Evolutionary conservation across 148 eudicot species (phyloP), one percentile per base, ranked within the genome.

Genomic region (Polygonum maritimum): DNA sequence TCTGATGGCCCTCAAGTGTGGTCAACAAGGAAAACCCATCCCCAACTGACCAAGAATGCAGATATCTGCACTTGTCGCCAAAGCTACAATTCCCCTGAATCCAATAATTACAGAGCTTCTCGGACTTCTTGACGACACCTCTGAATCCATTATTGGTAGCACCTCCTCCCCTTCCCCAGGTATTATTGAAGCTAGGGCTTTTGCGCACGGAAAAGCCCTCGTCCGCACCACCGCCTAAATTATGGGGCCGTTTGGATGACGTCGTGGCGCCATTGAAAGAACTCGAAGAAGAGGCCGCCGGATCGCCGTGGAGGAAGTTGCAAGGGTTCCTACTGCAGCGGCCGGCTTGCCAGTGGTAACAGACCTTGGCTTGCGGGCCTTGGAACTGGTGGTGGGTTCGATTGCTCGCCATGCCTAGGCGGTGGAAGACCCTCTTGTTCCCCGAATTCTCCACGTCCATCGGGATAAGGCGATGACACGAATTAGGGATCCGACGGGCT

Each of bases 11-110:
- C n/a, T 92, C 93, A 33, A 96, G 98, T 38, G 88, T 85, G 0
- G 98, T 84, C 84, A 96, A 80, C 57, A 92, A 73, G 1, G 90
- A 77, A 75, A 96, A 88, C 31, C 87, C 83, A 70, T 85, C 92
- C 5, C 98, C 93, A 1, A 91, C 84, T 18, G 77, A 81, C 99
- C 99, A 96, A 48, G 92, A 76, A 85, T 96, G 99, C 87, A 92
- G 85, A 69, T 16, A 91, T 82, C 78, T 87, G 81, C 99, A 96
- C 9, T 72, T 81, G 35, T 96, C 98, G 19, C 97, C 99, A 73
- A 63, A 89, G 36, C 36, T 75, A 87, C 99, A 96, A 76, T 47
- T 87, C 70, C 98, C 98, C 74, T 96, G 89, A 4, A 86, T 75
- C 99, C 99, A 96, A 82, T 69, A 81, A 76, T 88, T 92, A 81